Conservation (phyloP, 2,329 filamentous ascomycete species). For the Penicillium frequentans region DNA sequence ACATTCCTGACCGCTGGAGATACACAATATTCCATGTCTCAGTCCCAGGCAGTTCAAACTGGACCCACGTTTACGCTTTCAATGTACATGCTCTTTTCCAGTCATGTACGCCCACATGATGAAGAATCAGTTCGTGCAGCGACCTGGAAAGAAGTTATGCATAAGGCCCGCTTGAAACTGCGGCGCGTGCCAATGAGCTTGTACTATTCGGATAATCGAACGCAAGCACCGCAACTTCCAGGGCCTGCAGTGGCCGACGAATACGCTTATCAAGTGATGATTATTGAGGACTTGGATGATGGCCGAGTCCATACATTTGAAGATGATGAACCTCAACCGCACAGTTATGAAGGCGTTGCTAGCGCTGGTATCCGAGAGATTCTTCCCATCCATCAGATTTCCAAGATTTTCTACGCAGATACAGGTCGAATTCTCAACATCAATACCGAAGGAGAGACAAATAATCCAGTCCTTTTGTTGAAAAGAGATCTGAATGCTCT, state of each 20-base stretch:
- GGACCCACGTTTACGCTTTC: conserved; percentile 84
- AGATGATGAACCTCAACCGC: conserved; percentile 57
- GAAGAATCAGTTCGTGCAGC: conserved; percentile 62
- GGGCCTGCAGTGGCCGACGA: conserved; percentile 55
- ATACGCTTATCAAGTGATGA: conserved; percentile 77
- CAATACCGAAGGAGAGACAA: conserved; percentile 64
- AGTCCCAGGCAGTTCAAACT: conserved; percentile 70
- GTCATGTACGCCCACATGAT: conserved; percentile 64
- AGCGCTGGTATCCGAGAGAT: conserved; percentile 66
- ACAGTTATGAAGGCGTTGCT: conserved; percentile 60
- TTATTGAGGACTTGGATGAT: conserved; percentile 80
- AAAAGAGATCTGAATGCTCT: conserved; percentile 69
- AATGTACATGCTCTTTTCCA: conserved; percentile 91
- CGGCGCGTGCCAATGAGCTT: conserved; percentile 65
- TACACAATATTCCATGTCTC: conserved; percentile 70
- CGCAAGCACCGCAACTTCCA: conserved; percentile 26
- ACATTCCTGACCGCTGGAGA: conserved; percentile 87
- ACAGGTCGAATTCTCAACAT: conserved; percentile 89
- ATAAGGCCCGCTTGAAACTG: conserved; percentile 84
- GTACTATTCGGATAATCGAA: conserved; percentile 26
- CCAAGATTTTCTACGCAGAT: conserved; percentile 91
- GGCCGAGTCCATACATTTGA: conserved; percentile 67
- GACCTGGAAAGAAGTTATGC: conserved; percentile 94
- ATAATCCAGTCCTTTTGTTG: conserved; percentile 71
- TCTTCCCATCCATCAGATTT: conserved; percentile 71